These are phyloP conservation scores for Lanmaoa rubissima DNA, from an alignment of 768 basidiomycete species.

Conservation along the genomic window DNA sequence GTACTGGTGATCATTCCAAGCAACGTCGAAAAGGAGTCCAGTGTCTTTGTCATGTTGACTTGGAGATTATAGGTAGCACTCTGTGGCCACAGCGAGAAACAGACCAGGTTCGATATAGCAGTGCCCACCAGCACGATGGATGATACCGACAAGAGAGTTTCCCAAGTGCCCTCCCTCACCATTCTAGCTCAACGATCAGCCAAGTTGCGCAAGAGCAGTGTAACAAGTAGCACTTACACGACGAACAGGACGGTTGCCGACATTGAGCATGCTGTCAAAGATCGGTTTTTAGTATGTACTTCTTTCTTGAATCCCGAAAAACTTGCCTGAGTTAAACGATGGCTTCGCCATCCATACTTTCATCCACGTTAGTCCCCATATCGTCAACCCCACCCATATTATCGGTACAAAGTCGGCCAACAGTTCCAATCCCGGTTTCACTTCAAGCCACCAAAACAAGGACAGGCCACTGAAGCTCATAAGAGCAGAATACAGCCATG, in stretches of 20 bases:
- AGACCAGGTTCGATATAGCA: constrained; percentile 77
- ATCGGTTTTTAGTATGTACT: not conserved
- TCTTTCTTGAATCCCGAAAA: not conserved
- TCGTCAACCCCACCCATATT: constrained; percentile 79
- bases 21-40: constrained; percentile 87
- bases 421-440: constrained; percentile 66
- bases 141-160: constrained; percentile 69
- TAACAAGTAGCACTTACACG: constrained; percentile 49
- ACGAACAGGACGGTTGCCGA: constrained; percentile 79
- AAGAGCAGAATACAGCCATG: constrained; percentile 66
- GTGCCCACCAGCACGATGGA: constrained; percentile 79
- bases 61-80: constrained; percentile 84
- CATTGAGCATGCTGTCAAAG: constrained; percentile 72
- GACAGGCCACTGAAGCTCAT: constrained; percentile 76
- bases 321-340: constrained; percentile 81
- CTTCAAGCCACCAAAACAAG: constrained; percentile 78
- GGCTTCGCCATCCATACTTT: constrained; percentile 91
- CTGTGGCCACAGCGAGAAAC: constrained; percentile 81
- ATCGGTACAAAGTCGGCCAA: constrained; percentile 73
- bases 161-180: constrained; percentile 84
- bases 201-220: not conserved
- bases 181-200: constrained; percentile 43
- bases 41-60: constrained; percentile 76
- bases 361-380: constrained; percentile 83
- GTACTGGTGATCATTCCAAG: constrained; percentile 77